Conservation (phyloP, 305 asterid genomes). For the Stenogyne calaminthoides region DNA sequence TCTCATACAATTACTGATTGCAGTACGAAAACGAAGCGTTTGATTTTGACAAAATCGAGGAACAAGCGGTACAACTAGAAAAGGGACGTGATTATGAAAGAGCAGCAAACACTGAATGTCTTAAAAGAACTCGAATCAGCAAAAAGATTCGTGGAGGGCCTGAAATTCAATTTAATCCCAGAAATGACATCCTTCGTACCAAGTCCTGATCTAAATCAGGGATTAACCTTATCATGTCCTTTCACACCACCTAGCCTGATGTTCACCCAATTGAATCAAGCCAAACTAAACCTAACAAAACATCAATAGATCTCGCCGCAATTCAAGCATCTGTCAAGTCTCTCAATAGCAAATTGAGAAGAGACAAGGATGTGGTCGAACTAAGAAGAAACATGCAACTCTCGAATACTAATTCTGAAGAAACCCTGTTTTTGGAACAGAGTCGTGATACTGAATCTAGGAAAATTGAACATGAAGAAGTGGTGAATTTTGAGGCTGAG, state of each 20-base stretch:
- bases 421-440: constrained; percentile 24
- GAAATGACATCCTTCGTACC: constrained; percentile 48
- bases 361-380: constrained; percentile 42
- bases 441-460: constrained; percentile 1
- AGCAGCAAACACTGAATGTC: constrained; percentile 68
- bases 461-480: constrained; percentile 8
- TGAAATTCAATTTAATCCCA: constrained; percentile 56
- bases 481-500: constrained; percentile 56
- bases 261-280: constrained; percentile 59
- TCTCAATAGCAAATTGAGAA: constrained; percentile 57
- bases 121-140: constrained; percentile 71
- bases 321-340: constrained; percentile 78
- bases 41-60: constrained; percentile 55
- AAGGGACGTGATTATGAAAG: constrained; percentile 66
- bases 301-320: constrained; percentile 65
- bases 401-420: background rate
- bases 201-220: constrained; percentile 35
- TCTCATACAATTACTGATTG: background rate
- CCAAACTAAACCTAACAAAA: constrained; percentile 62
- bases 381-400: constrained; percentile 17
- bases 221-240: constrained; percentile 37
- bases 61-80: constrained; percentile 63
- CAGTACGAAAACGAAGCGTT: constrained; percentile 52
- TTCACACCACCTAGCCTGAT: constrained; percentile 49
- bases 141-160: constrained; percentile 57